Base-by-base conservation (phyloP, 2,329 filamentous ascomycete genomes). In the Cercospora nicotianae region DNA sequence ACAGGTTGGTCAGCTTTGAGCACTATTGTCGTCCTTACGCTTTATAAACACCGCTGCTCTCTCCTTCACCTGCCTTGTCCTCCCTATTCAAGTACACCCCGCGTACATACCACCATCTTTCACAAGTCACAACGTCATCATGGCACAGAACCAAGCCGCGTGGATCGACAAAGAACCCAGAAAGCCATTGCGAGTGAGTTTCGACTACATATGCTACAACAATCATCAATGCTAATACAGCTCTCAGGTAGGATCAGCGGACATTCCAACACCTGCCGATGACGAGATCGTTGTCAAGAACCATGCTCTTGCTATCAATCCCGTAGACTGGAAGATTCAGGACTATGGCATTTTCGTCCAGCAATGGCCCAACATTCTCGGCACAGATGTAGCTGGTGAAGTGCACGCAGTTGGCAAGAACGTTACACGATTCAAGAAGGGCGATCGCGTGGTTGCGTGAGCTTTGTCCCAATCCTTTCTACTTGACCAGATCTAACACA, bases 291-390 rank as follows among this genome's bases (percentile, higher is more conserved):
- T 81, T 10, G 71, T 81, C 64, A 76, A 75, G 65, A 78, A 77
- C 72, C 70, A 75, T 60, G 78, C 78, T 9, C 57, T 79, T 10
- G 79, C 79, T 10, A 76, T 80, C 66, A 81, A 81, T 65, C 80
- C 80, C 10, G 77, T 79, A 1, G 79, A 81, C 70, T 77, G 77
- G 75, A 79, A 79, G 66, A 76, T 79, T 31, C 77, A 78, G 64
- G 76, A 78, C 65, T 69, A 64, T 48, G 77, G 75, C 28, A 30
- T 75, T 12, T 77, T 79, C 64, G 66, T 80, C 63, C 60, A 78
- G 48, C 70, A 72, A 0, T 81, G 74, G 67, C 79, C 80, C 4
- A 73, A 72, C 23, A 72, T 81, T 20, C 70, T 81, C 9, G 80
- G 79, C 45, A 70, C 64, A 48, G 80, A 81, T 61, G 71, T 79